Conservation (phyloP, 139 green algal species). For the Micractinium sp. region DNA sequence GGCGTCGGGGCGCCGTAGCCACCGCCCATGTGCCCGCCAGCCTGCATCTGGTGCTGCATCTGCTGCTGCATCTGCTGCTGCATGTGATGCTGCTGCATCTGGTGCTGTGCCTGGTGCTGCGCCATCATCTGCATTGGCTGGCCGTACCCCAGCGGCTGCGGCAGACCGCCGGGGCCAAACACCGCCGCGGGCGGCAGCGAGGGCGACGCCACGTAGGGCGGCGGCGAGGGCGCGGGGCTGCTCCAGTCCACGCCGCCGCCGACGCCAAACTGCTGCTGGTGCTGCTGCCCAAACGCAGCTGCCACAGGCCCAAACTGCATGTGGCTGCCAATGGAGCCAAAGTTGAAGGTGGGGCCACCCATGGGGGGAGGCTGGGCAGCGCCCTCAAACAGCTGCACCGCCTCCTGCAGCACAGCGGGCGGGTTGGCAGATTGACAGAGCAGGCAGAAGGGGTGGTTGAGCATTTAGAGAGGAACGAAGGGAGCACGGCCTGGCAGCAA, state of each 20-base stretch:
- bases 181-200: background rate
- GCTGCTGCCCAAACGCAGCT: constrained; percentile 24
- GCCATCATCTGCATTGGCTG: background rate
- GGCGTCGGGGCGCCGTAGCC: background rate
- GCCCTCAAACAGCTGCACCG: constrained; percentile 26
- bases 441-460: background rate
- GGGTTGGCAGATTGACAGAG: background rate
- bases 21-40: background rate
- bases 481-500: background rate
- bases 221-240: constrained; percentile 28
- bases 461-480: background rate
- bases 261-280: background rate
- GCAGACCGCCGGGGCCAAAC: constrained; percentile 11
- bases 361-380: background rate
- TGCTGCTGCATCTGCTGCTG: background rate
- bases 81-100: background rate
- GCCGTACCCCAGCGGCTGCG: background rate
- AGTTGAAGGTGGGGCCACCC: background rate
- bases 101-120: background rate
- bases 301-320: constrained; percentile 29
- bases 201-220: background rate
- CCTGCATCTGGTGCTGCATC: background rate
- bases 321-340: constrained; percentile 17
- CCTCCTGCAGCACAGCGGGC: background rate
- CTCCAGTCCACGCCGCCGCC: constrained; percentile 32